Percentiles rank a stretch among this genome's conserved stretches.
These are phyloP conservation scores for Microascus cirrosus DNA, from an alignment of 2,329 filamentous ascomycete species.

Conservation along the genomic window DNA sequence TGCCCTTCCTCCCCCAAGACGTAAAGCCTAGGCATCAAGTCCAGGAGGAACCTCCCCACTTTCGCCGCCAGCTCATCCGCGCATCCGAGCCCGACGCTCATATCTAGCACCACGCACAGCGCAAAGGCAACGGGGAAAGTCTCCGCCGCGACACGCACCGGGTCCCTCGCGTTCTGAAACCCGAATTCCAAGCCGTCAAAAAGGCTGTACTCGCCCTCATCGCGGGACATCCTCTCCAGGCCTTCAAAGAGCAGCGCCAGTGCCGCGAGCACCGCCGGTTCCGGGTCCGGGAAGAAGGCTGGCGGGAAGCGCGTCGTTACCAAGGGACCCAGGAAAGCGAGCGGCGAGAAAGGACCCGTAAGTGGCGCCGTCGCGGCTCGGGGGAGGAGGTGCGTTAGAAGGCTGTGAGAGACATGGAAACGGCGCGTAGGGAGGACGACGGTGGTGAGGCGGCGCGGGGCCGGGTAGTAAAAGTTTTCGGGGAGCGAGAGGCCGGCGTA, in stretches of 20 bases:
- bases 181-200: not conserved
- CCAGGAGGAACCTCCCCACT: slow-evolving; percentile 13
- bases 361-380: not conserved
- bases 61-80: slow-evolving; percentile 12
- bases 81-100: slow-evolving; percentile 15
- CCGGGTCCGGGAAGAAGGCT: not conserved
- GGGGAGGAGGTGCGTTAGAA: not conserved
- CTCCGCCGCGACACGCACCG: not conserved
- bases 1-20: slow-evolving; percentile 4
- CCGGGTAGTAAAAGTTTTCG: not conserved
- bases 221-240: not conserved
- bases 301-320: not conserved
- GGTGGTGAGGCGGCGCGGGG: not conserved
- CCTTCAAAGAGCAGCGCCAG: not conserved
- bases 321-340: not conserved
- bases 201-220: not conserved
- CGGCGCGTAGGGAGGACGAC: not conserved
- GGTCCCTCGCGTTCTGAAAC: not conserved
- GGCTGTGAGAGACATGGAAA: not conserved
- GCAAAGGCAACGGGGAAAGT: slow-evolving; percentile 9
- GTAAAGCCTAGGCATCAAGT: slow-evolving; percentile 11
- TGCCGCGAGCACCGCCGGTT: not conserved
- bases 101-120: slow-evolving; percentile 16
- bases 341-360: not conserved
- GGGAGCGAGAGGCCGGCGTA: not conserved